These are phyloP conservation scores for Debaryomycetaceae sp. DNA, from an alignment of 1,139 yeast genomes.

Conservation along the genomic window DNA sequence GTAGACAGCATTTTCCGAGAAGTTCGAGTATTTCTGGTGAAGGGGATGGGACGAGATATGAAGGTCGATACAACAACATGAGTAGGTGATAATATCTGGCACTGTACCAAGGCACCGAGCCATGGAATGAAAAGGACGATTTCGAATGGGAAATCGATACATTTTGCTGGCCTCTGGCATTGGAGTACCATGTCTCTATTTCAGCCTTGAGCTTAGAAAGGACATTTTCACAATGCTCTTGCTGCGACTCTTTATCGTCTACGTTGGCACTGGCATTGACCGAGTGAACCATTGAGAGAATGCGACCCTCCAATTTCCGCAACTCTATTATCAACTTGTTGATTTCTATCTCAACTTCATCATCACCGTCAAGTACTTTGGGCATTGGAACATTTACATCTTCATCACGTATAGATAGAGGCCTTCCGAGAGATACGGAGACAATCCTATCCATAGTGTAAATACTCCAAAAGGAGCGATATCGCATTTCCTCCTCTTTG, in stretches of 20 bases:
- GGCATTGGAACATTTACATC: conserved; percentile 46
- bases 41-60: conserved; percentile 43
- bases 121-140: conserved; percentile 29
- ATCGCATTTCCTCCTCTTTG: conserved; percentile 35
- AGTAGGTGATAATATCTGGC: conserved; percentile 45
- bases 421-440: conserved; percentile 42
- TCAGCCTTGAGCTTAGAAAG: conserved; percentile 30
- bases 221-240: conserved; percentile 23
- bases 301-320: conserved; percentile 40
- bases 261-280: conserved; percentile 14
- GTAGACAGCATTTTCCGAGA: conserved; percentile 38
- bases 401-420: conserved; percentile 42
- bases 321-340: conserved; percentile 37
- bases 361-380: conserved; percentile 22
- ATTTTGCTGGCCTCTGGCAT: conserved; percentile 15
- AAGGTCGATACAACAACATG: conserved; percentile 44
- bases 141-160: conserved; percentile 3
- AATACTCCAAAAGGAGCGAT: conserved; percentile 49
- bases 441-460: conserved; percentile 46
- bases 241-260: conserved; percentile 6
- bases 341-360: conserved; percentile 33
- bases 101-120: conserved; percentile 44
- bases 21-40: conserved; percentile 29
- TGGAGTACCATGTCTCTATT: conserved; percentile 39
- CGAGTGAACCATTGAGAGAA: conserved; percentile 40